These are phyloP conservation scores for Abrus precatorius DNA, from an alignment of 306 rosid genomes.

Conservation along the genomic window DNA sequence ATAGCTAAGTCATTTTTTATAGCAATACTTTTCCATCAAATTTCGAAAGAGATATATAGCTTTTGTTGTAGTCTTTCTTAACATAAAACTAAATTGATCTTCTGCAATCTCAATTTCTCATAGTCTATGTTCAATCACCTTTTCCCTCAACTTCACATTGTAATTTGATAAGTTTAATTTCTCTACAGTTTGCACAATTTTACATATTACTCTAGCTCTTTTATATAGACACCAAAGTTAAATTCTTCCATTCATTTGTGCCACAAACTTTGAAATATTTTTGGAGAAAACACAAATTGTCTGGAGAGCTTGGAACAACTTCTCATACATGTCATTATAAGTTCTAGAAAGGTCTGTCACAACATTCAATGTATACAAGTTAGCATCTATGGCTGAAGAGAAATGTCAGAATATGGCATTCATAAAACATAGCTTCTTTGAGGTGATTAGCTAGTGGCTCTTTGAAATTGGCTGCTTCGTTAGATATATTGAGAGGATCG, in stretches of 20 bases:
- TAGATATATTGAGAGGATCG: conserved; percentile 1
- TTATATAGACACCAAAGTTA: too few species aligned
- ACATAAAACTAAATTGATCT: too few species aligned
- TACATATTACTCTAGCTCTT: too few species aligned
- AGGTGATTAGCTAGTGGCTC: conserved; percentile 7
- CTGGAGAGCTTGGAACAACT: not conserved
- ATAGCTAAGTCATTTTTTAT: too few species aligned
- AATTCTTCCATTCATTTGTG: not conserved
- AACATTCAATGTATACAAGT: not conserved
- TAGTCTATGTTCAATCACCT: too few species aligned
- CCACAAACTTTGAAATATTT: not conserved
- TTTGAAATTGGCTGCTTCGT: conserved; percentile 1
- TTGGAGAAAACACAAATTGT: not conserved
- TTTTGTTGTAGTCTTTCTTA: too few species aligned
- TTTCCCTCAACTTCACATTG: too few species aligned
- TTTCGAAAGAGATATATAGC: too few species aligned
- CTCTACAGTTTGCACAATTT: too few species aligned
- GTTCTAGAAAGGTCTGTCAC: conserved; percentile 1
- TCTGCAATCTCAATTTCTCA: too few species aligned
- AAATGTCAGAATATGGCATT: not conserved
- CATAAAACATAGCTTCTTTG: conserved; percentile 1
- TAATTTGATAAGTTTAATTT: too few species aligned
- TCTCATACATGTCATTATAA: conserved; percentile 11
- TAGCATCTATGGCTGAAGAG: not conserved
- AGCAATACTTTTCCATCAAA: too few species aligned